phyloP scores from a whole-genome alignment of 805 yeast genomes.

The Cyberlindnera sargentensis region DNA sequence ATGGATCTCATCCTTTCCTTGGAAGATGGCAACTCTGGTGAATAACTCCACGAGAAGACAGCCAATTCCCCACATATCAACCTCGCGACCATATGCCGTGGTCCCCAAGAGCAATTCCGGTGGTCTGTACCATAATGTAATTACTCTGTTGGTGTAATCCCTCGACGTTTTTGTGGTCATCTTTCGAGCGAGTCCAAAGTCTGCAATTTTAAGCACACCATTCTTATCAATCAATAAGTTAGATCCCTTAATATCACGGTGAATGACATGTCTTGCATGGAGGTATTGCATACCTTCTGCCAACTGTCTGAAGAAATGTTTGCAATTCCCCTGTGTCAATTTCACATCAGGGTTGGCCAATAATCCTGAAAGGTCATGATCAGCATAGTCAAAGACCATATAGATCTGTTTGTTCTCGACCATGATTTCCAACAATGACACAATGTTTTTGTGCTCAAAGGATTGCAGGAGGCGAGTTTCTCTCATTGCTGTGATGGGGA shows the following conservation, averaged over 20 bases:
- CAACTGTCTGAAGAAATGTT: conserved; percentile 58
- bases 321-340: conserved; percentile 57
- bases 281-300: conserved; percentile 63
- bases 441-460: conserved; percentile 74
- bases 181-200: conserved; percentile 74
- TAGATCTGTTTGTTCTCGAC: conserved; percentile 64
- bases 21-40: conserved; percentile 68
- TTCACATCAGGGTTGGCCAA: conserved; percentile 65
- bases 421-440: conserved; percentile 84
- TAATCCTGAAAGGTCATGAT: conserved; percentile 87
- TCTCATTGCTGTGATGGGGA: conserved; percentile 92
- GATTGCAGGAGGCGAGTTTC: conserved; percentile 83
- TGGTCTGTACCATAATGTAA: conserved; percentile 96
- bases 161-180: conserved; percentile 51
- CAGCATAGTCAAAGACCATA: conserved; percentile 92
- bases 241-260: conserved; percentile 79
- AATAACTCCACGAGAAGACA: conserved; percentile 82
- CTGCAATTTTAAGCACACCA: conserved; percentile 68
- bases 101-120: conserved; percentile 90
- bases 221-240: conserved; percentile 58
- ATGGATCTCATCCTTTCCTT: conserved; percentile 82
- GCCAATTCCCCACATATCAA: conserved; percentile 97
- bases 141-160: conserved; percentile 91
- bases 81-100: conserved; percentile 82
- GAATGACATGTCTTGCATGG: conserved; percentile 62